Evolutionary conservation across 2,329 filamentous ascomycete genomes (phyloP), one percentile per base, ranked within the genome.

Genomic region (Sporothrix brasiliensis): DNA sequence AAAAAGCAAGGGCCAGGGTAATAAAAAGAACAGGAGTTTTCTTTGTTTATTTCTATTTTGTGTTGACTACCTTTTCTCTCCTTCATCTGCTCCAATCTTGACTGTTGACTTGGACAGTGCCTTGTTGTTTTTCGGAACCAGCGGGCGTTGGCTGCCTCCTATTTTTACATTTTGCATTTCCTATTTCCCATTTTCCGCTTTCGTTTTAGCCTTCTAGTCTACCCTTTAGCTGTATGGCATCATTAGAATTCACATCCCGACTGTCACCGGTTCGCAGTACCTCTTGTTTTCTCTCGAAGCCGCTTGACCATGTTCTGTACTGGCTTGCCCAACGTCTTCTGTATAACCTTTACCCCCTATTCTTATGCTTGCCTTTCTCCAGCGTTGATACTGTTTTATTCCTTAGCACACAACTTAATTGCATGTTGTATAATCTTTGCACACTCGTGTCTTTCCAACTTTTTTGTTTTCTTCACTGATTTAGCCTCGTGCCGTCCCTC

Each of bases 121-220:
- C 30, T 61, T 63, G 61, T 54, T 47, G 52, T 47, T 41, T 63
- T 61, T 47, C 34, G 34, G 53, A 68, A 24, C 34, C 65, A 56
- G 66, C 66, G 34, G 53, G 66, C 53, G 52, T 68, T 68, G 56
- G 66, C 66, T 56, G 66, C 54, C 54, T 68, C 68, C 16, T 39
- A 27, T 61, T 60, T 52, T 14, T 41, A 50, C 16, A 16, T 60
- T 19, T 56, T 41, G 49, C 19, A 13, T 66, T 13, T 49, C 21
- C n/a, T 58, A 19, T 19, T 27, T 39, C 27, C n/a, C 16, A 30
- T 50, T 16, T 50, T 66, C 39, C 9, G 16, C 47, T 11, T 19
- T 66, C 21, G 27, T 16, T 21, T 19, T 50, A 14, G 9, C 56
- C 24, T 34, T 52, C 9, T 21, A 2, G 41, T 21, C 27, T 53